Percentiles rank a stretch among this genome's conserved stretches.
Evolutionary conservation across 2,329 filamentous ascomycete genomes (phyloP).

Genomic region (Fusarium floridanum): DNA sequence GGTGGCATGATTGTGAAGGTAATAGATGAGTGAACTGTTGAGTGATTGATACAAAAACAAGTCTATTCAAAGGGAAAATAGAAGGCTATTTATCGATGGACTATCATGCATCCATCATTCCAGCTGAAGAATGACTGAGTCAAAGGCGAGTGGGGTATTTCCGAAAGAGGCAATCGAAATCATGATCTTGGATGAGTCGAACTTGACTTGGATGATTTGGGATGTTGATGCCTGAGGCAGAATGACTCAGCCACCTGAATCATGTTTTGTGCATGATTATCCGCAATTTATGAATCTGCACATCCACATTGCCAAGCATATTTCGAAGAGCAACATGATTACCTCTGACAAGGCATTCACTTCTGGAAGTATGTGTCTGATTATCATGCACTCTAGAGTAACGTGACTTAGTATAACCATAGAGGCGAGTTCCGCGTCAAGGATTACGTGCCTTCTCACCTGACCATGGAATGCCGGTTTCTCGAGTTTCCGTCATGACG

Average conservation of each 20-base stretch:
- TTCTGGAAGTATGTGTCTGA: not conserved
- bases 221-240: not conserved
- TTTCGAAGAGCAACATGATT: not conserved
- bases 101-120: not conserved
- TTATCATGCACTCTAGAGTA: not conserved
- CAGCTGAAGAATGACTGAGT: not conserved
- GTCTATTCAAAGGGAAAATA: not conserved
- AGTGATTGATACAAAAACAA: not conserved
- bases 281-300: not conserved
- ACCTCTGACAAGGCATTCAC: not conserved
- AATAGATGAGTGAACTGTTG: not conserved
- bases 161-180: not conserved
- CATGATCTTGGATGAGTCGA: conserved; percentile 4
- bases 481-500: not conserved
- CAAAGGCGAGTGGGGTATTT: not conserved
- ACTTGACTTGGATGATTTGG: not conserved
- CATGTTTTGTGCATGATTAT: not conserved
- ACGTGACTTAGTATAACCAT: not conserved
- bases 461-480: not conserved
- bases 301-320: not conserved
- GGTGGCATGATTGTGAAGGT: not conserved
- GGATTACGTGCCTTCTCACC: not conserved
- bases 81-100: not conserved
- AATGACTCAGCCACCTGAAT: not conserved
- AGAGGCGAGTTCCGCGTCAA: not conserved